Base-by-base conservation (phyloP, 2,329 filamentous ascomycete species). In the Aspergillus cejpii region DNA sequence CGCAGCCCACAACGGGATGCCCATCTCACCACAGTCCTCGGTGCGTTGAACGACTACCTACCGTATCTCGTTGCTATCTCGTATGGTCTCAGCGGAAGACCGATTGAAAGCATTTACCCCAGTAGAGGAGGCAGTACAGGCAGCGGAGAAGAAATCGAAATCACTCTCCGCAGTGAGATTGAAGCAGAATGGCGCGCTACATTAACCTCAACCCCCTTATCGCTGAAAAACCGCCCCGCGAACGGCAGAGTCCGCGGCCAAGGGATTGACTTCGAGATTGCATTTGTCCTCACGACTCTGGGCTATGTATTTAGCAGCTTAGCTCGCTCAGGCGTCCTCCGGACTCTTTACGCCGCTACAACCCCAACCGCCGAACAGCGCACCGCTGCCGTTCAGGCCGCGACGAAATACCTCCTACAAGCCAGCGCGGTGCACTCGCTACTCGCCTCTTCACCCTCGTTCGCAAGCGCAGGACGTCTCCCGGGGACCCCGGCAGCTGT, bases 51-150 rank as follows among this genome's bases (percentile, higher is more conserved):
- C 47, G 77, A 77, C 48, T 98, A 97, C 61, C 73, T 96, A 0
- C 88, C 90, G 0, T 94, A 91, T 58, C 76, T 96, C 0, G 74
- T 92, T 36, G 83, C 86, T 8, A 72, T 96, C 19, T 85, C 90
- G 57, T 74, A 80, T 41, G 84, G 87, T 7, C 67, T 92, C n/a
- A 77, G 75, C 58, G 74, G 75, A 26, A 73, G 72, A 43, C 64
- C 72, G 15, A 65, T 77, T 8, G 70, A 54, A 23, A 37, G 27
- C 2, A 24, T 24, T 8, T 5, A 24, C 8, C 23, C 23, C 8
- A 24, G 23, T 8, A 24, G 5, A 24, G 44, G 47, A 21, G 17
- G 34, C n/a, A 44, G 26, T n/a, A 27, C 47, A 23, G 45, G 37
- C 27, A 49, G 68, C 3, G 76, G 76, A 6, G 84, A 88, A 56